Percentiles rank a stretch among this genome's conserved stretches.
Evolutionary conservation across 495 filamentous ascomycete genomes (phyloP).

Genomic region (Jackrogersella minutella): DNA sequence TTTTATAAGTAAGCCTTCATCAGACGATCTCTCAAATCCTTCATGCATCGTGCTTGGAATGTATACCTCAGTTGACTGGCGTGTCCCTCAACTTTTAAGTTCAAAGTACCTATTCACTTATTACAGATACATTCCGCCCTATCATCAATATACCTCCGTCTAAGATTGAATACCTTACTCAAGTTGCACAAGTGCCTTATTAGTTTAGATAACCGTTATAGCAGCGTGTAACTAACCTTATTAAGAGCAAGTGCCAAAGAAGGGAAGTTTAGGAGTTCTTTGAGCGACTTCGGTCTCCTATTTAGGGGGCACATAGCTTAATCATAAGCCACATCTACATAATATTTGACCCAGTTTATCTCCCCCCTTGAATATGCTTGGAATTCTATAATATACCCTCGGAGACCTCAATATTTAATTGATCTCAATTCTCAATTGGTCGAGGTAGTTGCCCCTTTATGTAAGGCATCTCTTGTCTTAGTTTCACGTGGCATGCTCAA

Average conservation of each 20-base stretch:
- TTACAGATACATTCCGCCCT: not conserved
- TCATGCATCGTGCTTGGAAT: constrained; percentile 23
- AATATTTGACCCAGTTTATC: too few relatives aligned
- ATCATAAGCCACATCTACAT: too few relatives aligned
- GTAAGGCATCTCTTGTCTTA: not conserved
- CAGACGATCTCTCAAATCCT: constrained; percentile 7
- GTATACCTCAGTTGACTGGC: not conserved
- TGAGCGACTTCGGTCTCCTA: constrained; percentile 1
- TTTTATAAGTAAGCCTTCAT: constrained; percentile 6
- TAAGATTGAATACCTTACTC: not conserved
- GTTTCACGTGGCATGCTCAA: not conserved
- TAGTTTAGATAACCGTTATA: not conserved
- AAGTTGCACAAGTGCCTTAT: not conserved
- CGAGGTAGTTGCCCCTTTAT: not conserved
- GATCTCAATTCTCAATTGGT: not conserved
- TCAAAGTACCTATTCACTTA: constrained; percentile 4
- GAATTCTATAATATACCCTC: too few relatives aligned
- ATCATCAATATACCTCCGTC: too few relatives aligned
- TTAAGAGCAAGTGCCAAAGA: not conserved
- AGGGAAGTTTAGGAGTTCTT: not conserved
- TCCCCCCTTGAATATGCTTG: too few relatives aligned
- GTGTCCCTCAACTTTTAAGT: not conserved
- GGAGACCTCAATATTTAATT: too few relatives aligned
- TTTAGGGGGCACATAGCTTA: constrained; percentile 1
- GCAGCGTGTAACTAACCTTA: not conserved